Percentiles rank a stretch among this genome's conserved stretches.
Evolutionary conservation across 768 basidiomycete species (phyloP).

Genomic region (Dentipellis sp.): DNA sequence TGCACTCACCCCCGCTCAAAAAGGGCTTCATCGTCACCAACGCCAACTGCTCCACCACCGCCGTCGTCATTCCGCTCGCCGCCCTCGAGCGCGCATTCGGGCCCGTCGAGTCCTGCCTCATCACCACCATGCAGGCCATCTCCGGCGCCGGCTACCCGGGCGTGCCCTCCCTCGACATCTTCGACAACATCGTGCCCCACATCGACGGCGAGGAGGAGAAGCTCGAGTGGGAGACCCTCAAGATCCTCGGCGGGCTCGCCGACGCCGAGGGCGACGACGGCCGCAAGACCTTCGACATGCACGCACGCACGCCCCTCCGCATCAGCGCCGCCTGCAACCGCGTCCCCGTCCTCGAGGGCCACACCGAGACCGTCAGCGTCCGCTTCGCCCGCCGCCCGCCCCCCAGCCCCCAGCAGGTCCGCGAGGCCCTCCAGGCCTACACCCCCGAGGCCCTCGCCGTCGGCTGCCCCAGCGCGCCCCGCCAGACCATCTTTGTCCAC

Average conservation of each 20-base stretch:
- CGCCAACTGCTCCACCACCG: conserved; percentile 97
- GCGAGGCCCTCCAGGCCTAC: conserved; percentile 67
- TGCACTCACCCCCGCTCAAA: conserved; percentile 57
- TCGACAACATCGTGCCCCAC: conserved; percentile 94
- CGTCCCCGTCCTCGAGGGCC: conserved; percentile 93
- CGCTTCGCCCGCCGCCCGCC: conserved; percentile 73
- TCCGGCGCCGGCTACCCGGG: conserved; percentile 98
- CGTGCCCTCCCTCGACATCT: conserved; percentile 77
- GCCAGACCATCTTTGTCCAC: conserved; percentile 81
- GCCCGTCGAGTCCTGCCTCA: conserved; percentile 83
- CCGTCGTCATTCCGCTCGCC: conserved; percentile 81
- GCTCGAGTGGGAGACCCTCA: conserved; percentile 97
- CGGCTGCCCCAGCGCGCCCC: conserved; percentile 78
- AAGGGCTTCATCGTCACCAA: conserved; percentile 96
- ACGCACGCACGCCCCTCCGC: conserved; percentile 67
- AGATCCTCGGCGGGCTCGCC: conserved; percentile 83
- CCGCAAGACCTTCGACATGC: conserved; percentile 72
- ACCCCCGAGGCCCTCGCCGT: conserved; percentile 68
- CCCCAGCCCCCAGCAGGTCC: conserved; percentile 81
- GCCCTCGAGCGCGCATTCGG: conserved; percentile 89
- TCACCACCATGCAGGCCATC: conserved; percentile 97
- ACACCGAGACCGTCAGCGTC: conserved; percentile 84
- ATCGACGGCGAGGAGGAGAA: conserved; percentile 95
- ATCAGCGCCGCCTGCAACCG: conserved; percentile 92
- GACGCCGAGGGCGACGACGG: conserved; percentile 48